A percentile compares a stretch with the other conserved stretches of the same genome.
phyloP scores from a whole-genome alignment of 2,329 filamentous ascomycete species.

The Torrubiella hemipterigena region DNA sequence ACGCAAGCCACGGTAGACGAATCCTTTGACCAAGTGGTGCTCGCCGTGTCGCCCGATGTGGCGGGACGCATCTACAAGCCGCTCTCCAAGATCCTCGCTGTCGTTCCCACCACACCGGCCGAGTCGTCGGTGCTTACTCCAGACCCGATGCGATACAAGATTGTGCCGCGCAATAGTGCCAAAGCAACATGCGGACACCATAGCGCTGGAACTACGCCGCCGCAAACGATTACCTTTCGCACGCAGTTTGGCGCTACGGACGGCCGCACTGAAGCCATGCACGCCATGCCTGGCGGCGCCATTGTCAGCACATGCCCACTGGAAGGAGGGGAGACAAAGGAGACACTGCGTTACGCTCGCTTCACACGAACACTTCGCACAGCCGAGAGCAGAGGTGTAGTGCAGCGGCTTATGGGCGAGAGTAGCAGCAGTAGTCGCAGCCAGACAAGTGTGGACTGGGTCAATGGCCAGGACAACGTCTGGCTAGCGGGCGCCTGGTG shows the following conservation, averaged over 20 bases:
- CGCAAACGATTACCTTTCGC: slow-evolving; percentile 22
- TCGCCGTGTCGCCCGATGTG: slow-evolving; percentile 43
- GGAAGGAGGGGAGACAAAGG: slow-evolving; percentile 20
- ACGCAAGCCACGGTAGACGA: slow-evolving; percentile 13
- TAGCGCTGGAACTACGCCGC: slow-evolving; percentile 9
- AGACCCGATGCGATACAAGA: slow-evolving; percentile 1
- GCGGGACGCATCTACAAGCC: slow-evolving; percentile 34
- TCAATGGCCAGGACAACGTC: slow-evolving; percentile 39
- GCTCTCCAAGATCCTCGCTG: slow-evolving; percentile 20
- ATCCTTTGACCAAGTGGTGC: slow-evolving; percentile 36
- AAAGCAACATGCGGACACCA: slow-evolving; percentile 15
- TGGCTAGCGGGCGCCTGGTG: slow-evolving; percentile 49
- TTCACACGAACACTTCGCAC: slow-evolving; percentile 43
- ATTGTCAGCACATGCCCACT: slow-evolving; percentile 41
- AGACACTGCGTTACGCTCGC: slow-evolving; percentile 28
- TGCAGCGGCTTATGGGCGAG: slow-evolving; percentile 31
- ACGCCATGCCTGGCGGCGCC: slow-evolving; percentile 36
- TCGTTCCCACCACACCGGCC: slow-evolving; percentile 35
- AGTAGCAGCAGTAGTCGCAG: slow-evolving; percentile 3
- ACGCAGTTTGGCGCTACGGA: slow-evolving; percentile 18
- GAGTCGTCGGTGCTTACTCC: slow-evolving; percentile 30
- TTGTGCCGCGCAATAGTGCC: background rate
- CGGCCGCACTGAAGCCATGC: slow-evolving; percentile 35
- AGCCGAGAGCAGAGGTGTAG: slow-evolving; percentile 30
- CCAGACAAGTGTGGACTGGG: slow-evolving; percentile 22